Evolutionary conservation across 306 rosid species (phyloP).

Genomic region (Echinosophora koreensis): DNA sequence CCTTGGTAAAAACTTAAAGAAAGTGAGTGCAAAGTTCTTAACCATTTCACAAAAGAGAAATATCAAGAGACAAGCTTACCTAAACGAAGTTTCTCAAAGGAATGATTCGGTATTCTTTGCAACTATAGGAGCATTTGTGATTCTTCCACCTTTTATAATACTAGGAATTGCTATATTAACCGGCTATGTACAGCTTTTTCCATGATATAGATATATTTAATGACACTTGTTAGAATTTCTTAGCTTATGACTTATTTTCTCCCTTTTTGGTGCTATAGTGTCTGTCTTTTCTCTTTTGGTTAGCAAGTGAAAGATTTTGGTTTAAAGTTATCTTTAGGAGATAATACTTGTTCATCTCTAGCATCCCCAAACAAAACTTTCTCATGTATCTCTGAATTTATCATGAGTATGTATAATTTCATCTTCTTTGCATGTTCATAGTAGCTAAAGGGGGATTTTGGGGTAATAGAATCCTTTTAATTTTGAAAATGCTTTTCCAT

Average conservation of each 20-base stretch:
- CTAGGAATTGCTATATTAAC: conserved; percentile 86
- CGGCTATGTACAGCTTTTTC: conserved; percentile 95
- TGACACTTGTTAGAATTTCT: conserved; percentile 25
- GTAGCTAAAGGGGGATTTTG: background rate
- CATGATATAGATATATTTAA: conserved; percentile 53
- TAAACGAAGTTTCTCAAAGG: conserved; percentile 86
- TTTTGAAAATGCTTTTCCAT: background rate
- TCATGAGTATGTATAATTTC: background rate
- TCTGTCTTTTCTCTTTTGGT: background rate
- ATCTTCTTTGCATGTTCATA: background rate
- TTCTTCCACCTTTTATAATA: conserved; percentile 92
- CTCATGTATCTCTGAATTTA: background rate
- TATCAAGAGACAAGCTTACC: conserved; percentile 83
- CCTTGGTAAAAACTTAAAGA: conserved; percentile 80
- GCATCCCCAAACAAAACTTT: background rate
- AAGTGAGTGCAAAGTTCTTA: conserved; percentile 76
- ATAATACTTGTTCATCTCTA: background rate
- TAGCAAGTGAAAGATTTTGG: conserved; percentile 17
- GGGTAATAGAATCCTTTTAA: background rate
- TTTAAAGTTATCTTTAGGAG: background rate
- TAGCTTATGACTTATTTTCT: conserved; percentile 23
- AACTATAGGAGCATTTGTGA: conserved; percentile 87
- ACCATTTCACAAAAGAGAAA: conserved; percentile 92
- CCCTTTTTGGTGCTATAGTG: background rate
- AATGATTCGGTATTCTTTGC: conserved; percentile 91